These are phyloP conservation scores for Saxophila tyrrhenica DNA, from an alignment of 495 filamentous ascomycete genomes.

Conservation along the genomic window DNA sequence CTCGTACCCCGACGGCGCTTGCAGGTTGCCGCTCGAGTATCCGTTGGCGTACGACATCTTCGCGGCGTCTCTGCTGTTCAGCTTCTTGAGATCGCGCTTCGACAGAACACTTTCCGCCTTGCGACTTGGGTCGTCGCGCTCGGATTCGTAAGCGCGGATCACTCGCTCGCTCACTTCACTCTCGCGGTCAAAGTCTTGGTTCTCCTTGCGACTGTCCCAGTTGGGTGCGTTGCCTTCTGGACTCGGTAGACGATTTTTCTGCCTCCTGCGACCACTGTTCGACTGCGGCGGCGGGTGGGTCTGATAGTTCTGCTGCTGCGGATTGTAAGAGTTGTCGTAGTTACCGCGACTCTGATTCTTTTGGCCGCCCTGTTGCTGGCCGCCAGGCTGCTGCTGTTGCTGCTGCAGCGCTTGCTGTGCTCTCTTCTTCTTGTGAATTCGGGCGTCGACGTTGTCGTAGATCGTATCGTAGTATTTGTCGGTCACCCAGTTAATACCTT, in stretches of 20 bases:
- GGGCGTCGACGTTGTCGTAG: background rate
- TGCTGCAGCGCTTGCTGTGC: background rate
- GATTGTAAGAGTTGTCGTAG: background rate
- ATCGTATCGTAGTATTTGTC: constrained; percentile 9
- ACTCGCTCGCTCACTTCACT: constrained; percentile 11
- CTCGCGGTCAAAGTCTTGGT: constrained; percentile 9
- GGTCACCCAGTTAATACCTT: constrained; percentile 12
- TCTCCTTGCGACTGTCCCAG: background rate
- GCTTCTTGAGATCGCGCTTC: background rate
- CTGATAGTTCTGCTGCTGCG: background rate
- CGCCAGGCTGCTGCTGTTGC: background rate
- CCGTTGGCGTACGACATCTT: constrained; percentile 14
- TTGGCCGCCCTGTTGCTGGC: background rate
- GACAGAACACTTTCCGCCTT: constrained; percentile 3
- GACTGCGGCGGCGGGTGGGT: background rate
- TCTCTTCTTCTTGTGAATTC: background rate
- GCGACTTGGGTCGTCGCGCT: constrained; percentile 13
- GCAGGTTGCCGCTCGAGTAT: background rate
- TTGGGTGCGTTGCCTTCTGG: background rate
- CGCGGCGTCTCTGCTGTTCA: background rate
- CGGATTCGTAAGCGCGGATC: constrained; percentile 6
- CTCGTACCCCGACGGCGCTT: background rate
- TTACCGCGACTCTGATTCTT: background rate
- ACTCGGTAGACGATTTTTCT: background rate
- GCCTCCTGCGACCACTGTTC: background rate